A percentile compares a stretch with the other conserved stretches of the same genome.
These are phyloP conservation scores for Scedosporium aurantiacum DNA, from an alignment of 2,329 filamentous ascomycete genomes.

Conservation along the genomic window DNA sequence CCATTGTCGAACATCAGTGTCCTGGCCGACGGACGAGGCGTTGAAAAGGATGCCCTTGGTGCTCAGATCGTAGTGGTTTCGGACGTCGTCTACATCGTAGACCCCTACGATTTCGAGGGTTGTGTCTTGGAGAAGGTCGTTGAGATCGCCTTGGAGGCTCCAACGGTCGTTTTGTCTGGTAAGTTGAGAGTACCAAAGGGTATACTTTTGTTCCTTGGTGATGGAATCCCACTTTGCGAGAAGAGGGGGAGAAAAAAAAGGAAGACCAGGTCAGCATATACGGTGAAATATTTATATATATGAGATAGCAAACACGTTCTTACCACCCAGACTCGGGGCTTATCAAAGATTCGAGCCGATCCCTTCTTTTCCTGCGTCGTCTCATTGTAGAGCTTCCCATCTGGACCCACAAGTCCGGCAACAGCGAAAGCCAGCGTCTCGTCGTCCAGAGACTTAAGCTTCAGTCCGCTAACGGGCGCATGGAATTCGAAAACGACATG, in stretches of 20 bases:
- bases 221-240: slow-evolving; percentile 21
- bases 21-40: slow-evolving; percentile 10
- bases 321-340: slow-evolving; percentile 21
- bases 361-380: slow-evolving; percentile 12
- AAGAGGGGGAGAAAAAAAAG: not conserved
- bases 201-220: slow-evolving; percentile 16
- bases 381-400: slow-evolving; percentile 22
- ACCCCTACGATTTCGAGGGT: slow-evolving; percentile 20
- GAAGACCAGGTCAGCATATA: not conserved
- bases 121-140: slow-evolving; percentile 21
- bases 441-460: slow-evolving; percentile 21
- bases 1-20: slow-evolving; percentile 1
- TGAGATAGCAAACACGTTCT: slow-evolving; percentile 9
- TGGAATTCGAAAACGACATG: slow-evolving; percentile 20
- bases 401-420: slow-evolving; percentile 19
- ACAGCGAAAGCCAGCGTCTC: slow-evolving; percentile 24
- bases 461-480: slow-evolving; percentile 21
- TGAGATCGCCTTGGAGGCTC: slow-evolving; percentile 18
- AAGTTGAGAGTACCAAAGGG: slow-evolving; percentile 28
- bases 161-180: slow-evolving; percentile 16
- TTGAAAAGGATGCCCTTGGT: slow-evolving; percentile 23
- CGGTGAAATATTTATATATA: no score
- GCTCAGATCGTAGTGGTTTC: slow-evolving; percentile 21
- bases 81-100: slow-evolving; percentile 14
- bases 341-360: slow-evolving; percentile 19